Conservation (phyloP, 371 early-diverging fungal species). For the Funneliformis caledonium region DNA sequence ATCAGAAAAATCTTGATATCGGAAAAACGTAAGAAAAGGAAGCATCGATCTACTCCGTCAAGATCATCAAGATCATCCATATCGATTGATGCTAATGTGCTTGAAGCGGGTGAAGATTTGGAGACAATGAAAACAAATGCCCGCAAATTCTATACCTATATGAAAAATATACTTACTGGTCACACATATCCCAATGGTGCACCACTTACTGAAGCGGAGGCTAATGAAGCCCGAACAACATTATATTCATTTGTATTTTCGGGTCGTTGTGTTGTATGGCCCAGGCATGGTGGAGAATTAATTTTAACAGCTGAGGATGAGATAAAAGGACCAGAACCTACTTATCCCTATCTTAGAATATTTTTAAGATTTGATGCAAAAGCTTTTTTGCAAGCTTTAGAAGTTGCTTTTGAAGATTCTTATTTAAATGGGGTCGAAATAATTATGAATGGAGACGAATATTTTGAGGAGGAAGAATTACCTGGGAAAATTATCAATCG, state of each 20-base stretch:
- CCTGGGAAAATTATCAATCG: constrained; percentile 70
- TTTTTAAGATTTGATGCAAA: constrained; percentile 69
- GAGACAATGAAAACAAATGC: constrained; percentile 50
- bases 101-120: constrained; percentile 42
- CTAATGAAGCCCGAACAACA: constrained; percentile 71
- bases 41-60: constrained; percentile 22
- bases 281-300: constrained; percentile 62
- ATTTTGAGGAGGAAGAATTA: constrained; percentile 56
- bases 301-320: constrained; percentile 64
- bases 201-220: constrained; percentile 55
- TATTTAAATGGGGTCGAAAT: constrained; percentile 69
- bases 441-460: constrained; percentile 41
- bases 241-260: constrained; percentile 82
- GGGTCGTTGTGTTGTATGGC: constrained; percentile 74
- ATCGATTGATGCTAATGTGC: background rate
- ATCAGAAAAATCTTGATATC: constrained; percentile 57
- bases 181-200: constrained; percentile 73
- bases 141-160: constrained; percentile 75
- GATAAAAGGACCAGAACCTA: constrained; percentile 61
- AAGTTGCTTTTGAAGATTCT: constrained; percentile 71
- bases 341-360: constrained; percentile 76
- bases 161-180: constrained; percentile 73
- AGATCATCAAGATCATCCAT: constrained; percentile 17
- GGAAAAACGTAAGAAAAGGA: constrained; percentile 39
- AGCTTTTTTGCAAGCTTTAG: constrained; percentile 70